phyloP scores from a whole-genome alignment of 164 flowering plant genomes.

The Magnolia kwangsiensis region DNA sequence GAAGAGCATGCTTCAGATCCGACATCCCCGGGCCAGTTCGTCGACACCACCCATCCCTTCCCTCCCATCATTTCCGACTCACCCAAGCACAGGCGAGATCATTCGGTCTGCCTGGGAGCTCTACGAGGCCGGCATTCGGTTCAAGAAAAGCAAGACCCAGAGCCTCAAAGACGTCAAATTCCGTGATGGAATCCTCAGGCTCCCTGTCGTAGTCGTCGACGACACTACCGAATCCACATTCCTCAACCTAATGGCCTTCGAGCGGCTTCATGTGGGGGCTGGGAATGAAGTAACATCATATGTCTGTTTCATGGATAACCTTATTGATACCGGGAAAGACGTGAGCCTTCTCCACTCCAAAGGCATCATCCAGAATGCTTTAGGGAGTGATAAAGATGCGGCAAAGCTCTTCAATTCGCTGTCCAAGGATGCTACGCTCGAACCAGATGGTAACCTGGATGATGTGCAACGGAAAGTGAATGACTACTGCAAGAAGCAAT shows the following conservation, averaged over 20 bases:
- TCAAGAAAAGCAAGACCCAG: constrained; percentile 29
- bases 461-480: constrained; percentile 35
- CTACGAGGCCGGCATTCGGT: constrained; percentile 48
- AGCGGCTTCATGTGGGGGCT: constrained; percentile 44
- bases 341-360: constrained; percentile 36
- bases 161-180: constrained; percentile 49
- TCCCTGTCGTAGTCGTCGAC: constrained; percentile 41
- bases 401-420: constrained; percentile 51
- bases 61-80: background rate
- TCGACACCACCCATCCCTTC: background rate
- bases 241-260: constrained; percentile 57
- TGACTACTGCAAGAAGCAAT: constrained; percentile 35
- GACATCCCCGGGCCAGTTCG: background rate
- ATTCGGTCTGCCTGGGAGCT: constrained; percentile 35
- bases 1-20: constrained; percentile 31
- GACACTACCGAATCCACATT: constrained; percentile 42
- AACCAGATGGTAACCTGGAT: constrained; percentile 30
- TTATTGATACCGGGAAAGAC: constrained; percentile 45
- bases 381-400: constrained; percentile 57
- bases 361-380: constrained; percentile 44
- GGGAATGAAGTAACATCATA: constrained; percentile 52
- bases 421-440: constrained; percentile 39
- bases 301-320: constrained; percentile 55
- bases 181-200: constrained; percentile 37
- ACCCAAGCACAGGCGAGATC: constrained; percentile 9